Base-by-base conservation (phyloP, 345 rosid genomes). In the Gossypium thurberi region DNA sequence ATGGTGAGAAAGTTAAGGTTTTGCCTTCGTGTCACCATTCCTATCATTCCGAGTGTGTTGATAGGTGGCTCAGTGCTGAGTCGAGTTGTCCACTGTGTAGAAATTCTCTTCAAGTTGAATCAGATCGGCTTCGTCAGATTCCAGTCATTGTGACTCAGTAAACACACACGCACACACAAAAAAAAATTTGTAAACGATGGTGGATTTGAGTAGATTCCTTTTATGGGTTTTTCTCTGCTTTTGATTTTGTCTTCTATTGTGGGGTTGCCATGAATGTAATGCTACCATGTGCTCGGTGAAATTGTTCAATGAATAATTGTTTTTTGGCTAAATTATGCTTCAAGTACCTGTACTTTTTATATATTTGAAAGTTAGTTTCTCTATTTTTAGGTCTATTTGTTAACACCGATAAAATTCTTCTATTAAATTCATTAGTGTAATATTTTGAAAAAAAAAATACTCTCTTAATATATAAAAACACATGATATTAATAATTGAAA, bases 1-100 rank as follows among this genome's bases (percentile, higher is more conserved):
- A 88, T 21, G 94, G 89, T 2, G 93, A 89, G 58, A 89, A 85
- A 62, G 83, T 89, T 79, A 89, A 89, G 79, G 78, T 84, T n/a
- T 81, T 93, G 76, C 91, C 98, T 3, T 50, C 43, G 10, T 93
- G 98, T 74, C 62, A 73, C 11, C 98, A 90, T 72, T 75, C 73
- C n/a, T 93, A 83, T 70, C 98, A 93, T 65, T 70, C 87, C 26
- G 87, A 82, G 50, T 93, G 94, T 70, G 89, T 90, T 10, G 97
- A 90, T 72, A 74, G 43, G 72, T 90, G 98, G 98, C 87, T 90
- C 25, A 64, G 10, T 12, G 28, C 83, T 15, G 88, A 82, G 65
- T 80, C 96, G 51, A 87, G 84, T 58, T 93, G 98, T 76, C 96
- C 96, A 0, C 84, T 92, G 1, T 93, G 98, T 65, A 76, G 97